These are phyloP conservation scores for Hericium alpestre DNA, from an alignment of 768 basidiomycete genomes.

Conservation along the genomic window DNA sequence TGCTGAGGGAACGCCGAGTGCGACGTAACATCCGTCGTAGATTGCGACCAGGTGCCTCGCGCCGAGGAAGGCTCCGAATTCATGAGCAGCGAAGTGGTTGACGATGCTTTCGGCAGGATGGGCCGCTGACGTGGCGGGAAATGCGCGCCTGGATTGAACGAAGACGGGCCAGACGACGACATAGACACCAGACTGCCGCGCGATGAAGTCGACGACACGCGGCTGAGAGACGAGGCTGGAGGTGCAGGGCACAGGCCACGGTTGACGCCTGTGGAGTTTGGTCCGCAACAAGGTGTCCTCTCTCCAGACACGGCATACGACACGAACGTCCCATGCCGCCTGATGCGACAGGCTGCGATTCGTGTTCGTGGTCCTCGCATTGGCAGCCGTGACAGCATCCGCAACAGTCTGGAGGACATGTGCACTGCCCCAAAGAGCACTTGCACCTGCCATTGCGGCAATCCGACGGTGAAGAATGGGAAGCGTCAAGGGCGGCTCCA, in stretches of 20 bases:
- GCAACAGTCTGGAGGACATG: slow-evolving; percentile 23
- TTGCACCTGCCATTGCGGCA: slow-evolving; percentile 25
- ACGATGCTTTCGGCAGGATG: not conserved
- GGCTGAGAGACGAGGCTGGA: not conserved
- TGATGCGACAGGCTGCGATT: slow-evolving; percentile 4
- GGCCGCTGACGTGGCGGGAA: slow-evolving; percentile 10
- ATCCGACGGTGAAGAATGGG: slow-evolving; percentile 12
- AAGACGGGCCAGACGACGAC: not conserved
- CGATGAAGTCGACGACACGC: not conserved
- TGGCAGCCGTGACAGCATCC: slow-evolving; percentile 22
- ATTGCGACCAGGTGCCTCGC: not conserved
- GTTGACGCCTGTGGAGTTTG: not conserved
- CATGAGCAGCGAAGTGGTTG: not conserved
- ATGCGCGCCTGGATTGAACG: not conserved
- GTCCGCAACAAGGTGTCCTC: slow-evolving; percentile 19
- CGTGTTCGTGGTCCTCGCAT: slow-evolving; percentile 18
- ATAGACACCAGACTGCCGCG: not conserved
- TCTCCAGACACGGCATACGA: slow-evolving; percentile 27
- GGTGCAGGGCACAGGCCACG: not conserved
- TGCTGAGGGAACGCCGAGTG: not conserved
- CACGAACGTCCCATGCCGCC: slow-evolving; percentile 8
- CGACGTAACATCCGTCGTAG: not conserved
- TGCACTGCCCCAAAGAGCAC: slow-evolving; percentile 23
- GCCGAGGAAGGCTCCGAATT: not conserved
- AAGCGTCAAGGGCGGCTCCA: not conserved